These are phyloP conservation scores for Aspergillus nomiae DNA, from an alignment of 2,329 filamentous ascomycete genomes.

Conservation along the genomic window DNA sequence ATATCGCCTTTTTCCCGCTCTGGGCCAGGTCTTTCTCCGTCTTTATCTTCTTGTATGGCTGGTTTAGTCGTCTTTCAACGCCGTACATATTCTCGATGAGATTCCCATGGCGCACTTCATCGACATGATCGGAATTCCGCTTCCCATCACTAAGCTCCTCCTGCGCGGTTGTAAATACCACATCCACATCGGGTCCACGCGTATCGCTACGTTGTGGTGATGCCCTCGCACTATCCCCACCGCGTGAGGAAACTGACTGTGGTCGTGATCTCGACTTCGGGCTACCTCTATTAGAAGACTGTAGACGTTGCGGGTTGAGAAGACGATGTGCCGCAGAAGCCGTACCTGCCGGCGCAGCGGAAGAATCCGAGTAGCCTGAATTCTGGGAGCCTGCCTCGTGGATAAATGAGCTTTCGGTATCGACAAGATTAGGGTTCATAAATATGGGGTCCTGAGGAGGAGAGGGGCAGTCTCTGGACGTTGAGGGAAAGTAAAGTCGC, in stretches of 20 bases:
- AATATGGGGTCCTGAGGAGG: constrained; percentile 18
- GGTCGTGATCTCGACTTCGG: constrained; percentile 20
- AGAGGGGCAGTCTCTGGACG: constrained; percentile 16
- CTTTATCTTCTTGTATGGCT: constrained; percentile 68
- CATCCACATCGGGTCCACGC: constrained; percentile 22
- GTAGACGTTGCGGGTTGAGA: constrained; percentile 21
- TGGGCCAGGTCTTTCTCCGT: constrained; percentile 49
- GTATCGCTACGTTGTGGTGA: constrained; percentile 15
- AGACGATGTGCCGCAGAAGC: constrained; percentile 24
- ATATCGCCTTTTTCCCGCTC: constrained; percentile 45
- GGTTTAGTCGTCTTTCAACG: constrained; percentile 65
- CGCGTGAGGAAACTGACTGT: constrained; percentile 16
- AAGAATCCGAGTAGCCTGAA: constrained; percentile 13
- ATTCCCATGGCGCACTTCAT: constrained; percentile 26
- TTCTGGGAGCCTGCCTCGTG: constrained; percentile 25
- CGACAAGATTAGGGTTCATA: constrained; percentile 15
- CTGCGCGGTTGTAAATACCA: constrained; percentile 32
- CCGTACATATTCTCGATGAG: constrained; percentile 77
- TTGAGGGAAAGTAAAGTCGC: constrained; percentile 13
- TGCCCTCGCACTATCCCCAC: constrained; percentile 9
- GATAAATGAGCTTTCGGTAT: constrained; percentile 26
- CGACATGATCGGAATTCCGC: constrained; percentile 33
- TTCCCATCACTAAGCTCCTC: constrained; percentile 33
- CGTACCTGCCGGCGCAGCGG: constrained; percentile 29
- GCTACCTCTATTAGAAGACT: constrained; percentile 10